Evolutionary conservation across 148 eudicot species (phyloP).

Genomic region (Simmondsia chinensis): DNA sequence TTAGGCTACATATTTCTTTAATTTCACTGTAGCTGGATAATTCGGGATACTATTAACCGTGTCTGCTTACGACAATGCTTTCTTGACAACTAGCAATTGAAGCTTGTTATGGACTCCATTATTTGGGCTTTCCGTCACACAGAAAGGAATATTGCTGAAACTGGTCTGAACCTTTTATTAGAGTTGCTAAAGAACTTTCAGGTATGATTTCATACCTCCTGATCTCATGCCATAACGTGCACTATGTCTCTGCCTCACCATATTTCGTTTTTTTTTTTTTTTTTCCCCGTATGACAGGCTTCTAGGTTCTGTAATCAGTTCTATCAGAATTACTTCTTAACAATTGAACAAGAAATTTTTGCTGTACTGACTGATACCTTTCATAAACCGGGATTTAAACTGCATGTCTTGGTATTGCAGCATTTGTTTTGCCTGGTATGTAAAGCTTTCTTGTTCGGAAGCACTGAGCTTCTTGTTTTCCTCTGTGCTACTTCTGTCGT

Average conservation of each 20-base stretch:
- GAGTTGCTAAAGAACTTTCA: slow-evolving; percentile 97
- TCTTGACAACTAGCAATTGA: slow-evolving; percentile 56
- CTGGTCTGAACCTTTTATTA: slow-evolving; percentile 83
- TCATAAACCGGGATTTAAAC: slow-evolving; percentile 96
- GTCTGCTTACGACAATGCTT: not conserved
- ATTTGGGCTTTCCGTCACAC: slow-evolving; percentile 99
- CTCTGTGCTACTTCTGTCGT: too few relatives aligned
- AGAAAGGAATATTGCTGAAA: slow-evolving; percentile 95
- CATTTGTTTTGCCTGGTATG: slow-evolving; percentile 78
- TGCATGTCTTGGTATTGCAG: slow-evolving; percentile 89
- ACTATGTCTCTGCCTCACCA: not conserved
- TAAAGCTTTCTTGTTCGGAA: not conserved
- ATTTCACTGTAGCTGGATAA: too few relatives aligned
- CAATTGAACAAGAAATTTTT: slow-evolving; percentile 94
- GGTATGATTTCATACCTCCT: too few relatives aligned
- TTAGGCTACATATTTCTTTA: too few relatives aligned
- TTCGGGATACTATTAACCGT: too few relatives aligned
- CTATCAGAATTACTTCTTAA: slow-evolving; percentile 69
- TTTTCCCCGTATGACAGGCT: slow-evolving; percentile 30
- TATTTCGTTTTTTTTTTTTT: slow-evolving; percentile 4
- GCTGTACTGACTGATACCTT: slow-evolving; percentile 96
- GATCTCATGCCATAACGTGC: too few relatives aligned
- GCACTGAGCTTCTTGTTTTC: too few relatives aligned
- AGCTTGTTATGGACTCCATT: slow-evolving; percentile 97
- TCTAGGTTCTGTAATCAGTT: slow-evolving; percentile 87